Evolutionary conservation across 1,284 basidiomycete species (phyloP), one percentile per base, ranked within the genome.

Genomic region (Fomitopsis schrenkii): DNA sequence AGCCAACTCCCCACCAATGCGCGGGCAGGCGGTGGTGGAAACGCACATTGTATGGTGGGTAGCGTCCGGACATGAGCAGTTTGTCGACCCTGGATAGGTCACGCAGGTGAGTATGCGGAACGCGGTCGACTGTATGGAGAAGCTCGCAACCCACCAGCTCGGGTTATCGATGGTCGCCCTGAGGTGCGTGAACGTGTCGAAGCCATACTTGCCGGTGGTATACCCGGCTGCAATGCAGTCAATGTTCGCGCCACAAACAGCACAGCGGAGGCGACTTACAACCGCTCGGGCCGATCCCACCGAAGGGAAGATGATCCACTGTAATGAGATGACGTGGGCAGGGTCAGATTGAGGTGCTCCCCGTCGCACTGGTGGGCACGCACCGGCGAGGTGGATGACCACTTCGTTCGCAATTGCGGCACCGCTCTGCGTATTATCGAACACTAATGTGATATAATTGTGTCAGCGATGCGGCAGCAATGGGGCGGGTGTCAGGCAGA

Each of bases 221-320:
- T 79, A 79, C 5, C 90, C 90, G 54, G 79, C 89, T 90, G 33
- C 14, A 54, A 19, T 22, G 44, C 46, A 44, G 22, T 10, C 9
- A 17, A 57, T 30, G 10, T 15, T 14, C 48, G 22, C 28, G 30
- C 48, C 28, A 38, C 5, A 38, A 36, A 53, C 36, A 50, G 41
- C 57, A 58, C 15, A 19, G 22, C 19, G 53, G 26, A 15, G 2
- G 9, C 42, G 30, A 74, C 86, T 66, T 72, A 90, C 89, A 82
- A 71, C 90, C 90, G 66, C 89, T 91, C 6, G 82, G 77, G 5
- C 91, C 90, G 48, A 85, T 77, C 48, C 91, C 91, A 45, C 90
- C 90, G 58, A 93, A 88, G 1, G 89, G 89, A 52, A 90, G 72
- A n/a, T 85, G 87, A 14, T 83, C 79, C 30, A 79, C 86, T 88